Percentiles rank a stretch among this genome's conserved stretches.
Evolutionary conservation across 495 filamentous ascomycete genomes (phyloP).

Genomic region (Trichocladium uniseriatum): DNA sequence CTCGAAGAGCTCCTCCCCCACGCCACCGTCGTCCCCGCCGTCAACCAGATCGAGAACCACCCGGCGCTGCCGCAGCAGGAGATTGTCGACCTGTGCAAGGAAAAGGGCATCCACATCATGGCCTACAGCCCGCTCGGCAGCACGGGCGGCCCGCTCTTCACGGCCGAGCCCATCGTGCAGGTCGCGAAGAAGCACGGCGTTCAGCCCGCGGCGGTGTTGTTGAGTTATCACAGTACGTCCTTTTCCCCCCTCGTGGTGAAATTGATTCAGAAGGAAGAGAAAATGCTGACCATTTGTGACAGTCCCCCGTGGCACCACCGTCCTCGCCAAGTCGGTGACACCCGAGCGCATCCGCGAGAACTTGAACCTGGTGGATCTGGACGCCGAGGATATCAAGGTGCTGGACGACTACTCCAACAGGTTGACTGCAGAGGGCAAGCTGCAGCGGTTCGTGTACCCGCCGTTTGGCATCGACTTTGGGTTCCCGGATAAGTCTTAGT

Average conservation of each 20-base stretch:
- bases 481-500: slow-evolving; percentile 59
- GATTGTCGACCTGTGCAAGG: slow-evolving; percentile 64
- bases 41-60: slow-evolving; percentile 90
- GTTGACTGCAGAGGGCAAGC: slow-evolving; percentile 50
- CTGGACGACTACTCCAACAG: slow-evolving; percentile 51
- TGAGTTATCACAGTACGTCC: slow-evolving; percentile 65
- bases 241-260: too few species aligned
- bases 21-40: slow-evolving; percentile 61
- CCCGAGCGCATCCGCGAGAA: slow-evolving; percentile 68
- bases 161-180: slow-evolving; percentile 56
- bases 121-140: slow-evolving; percentile 71
- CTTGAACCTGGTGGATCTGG: slow-evolving; percentile 56
- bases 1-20: slow-evolving; percentile 63
- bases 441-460: slow-evolving; percentile 67
- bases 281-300: not conserved
- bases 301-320: slow-evolving; percentile 64
- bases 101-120: slow-evolving; percentile 65
- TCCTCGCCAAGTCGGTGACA: slow-evolving; percentile 72
- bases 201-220: slow-evolving; percentile 50
- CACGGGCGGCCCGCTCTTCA: slow-evolving; percentile 64
- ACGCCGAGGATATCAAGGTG: slow-evolving; percentile 53
- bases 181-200: slow-evolving; percentile 62
- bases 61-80: slow-evolving; percentile 77
- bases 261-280: too few species aligned
- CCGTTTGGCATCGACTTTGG: slow-evolving; percentile 69